phyloP scores from a whole-genome alignment of 2,329 filamentous ascomycete genomes.

The Alternaria ethzedia region DNA sequence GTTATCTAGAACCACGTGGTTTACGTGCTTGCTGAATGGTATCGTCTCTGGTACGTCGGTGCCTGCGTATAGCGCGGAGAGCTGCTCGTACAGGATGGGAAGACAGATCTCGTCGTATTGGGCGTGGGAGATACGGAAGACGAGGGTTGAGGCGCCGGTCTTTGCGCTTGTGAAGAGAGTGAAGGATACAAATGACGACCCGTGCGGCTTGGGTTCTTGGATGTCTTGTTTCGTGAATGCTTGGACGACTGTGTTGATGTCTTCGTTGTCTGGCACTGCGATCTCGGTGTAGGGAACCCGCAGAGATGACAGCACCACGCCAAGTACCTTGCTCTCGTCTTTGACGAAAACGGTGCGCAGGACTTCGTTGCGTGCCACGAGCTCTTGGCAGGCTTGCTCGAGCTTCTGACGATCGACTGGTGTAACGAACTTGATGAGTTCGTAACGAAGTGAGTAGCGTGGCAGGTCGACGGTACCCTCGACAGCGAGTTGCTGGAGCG shows the following conservation, averaged over 20 bases:
- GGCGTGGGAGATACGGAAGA: slow-evolving; percentile 70
- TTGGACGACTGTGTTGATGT: slow-evolving; percentile 60
- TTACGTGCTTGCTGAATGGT: slow-evolving; percentile 57
- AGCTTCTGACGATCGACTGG: slow-evolving; percentile 58
- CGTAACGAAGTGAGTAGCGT: slow-evolving; percentile 68
- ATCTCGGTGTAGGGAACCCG: slow-evolving; percentile 55
- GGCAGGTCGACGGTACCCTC: slow-evolving; percentile 63
- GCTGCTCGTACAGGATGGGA: slow-evolving; percentile 65
- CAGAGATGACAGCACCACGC: slow-evolving; percentile 65
- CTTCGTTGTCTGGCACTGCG: slow-evolving; percentile 52
- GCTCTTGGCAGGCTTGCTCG: slow-evolving; percentile 58
- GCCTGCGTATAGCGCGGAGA: slow-evolving; percentile 61
- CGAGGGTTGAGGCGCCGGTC: slow-evolving; percentile 58
- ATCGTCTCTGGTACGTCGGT: slow-evolving; percentile 32
- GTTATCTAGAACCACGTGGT: slow-evolving; percentile 47
- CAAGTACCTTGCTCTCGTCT: slow-evolving; percentile 58
- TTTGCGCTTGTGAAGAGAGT: slow-evolving; percentile 65
- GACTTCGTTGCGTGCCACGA: slow-evolving; percentile 68
- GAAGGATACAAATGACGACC: slow-evolving; percentile 54
- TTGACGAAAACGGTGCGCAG: slow-evolving; percentile 69
- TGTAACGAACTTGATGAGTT: slow-evolving; percentile 66
- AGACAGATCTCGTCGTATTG: slow-evolving; percentile 74
- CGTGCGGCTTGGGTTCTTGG: slow-evolving; percentile 62
- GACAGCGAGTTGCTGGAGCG: slow-evolving; percentile 66
- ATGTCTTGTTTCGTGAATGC: slow-evolving; percentile 64